Evolutionary conservation across 495 filamentous ascomycete species (phyloP).

Genomic region (Trypethelium eluteriae): DNA sequence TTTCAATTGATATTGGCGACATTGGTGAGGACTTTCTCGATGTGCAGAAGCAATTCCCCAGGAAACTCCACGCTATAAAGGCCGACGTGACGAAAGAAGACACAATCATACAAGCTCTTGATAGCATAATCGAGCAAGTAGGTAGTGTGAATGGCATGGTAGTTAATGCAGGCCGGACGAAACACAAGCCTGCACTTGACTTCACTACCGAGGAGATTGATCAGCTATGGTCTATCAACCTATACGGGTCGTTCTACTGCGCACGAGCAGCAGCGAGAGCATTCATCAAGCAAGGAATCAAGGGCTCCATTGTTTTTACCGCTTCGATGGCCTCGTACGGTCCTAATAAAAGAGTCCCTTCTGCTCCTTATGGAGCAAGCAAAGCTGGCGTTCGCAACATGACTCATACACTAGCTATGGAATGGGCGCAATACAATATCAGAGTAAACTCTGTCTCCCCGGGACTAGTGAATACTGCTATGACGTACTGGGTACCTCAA

Average conservation of each 20-base stretch:
- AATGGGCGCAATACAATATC: slow-evolving; percentile 24
- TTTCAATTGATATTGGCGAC: slow-evolving; percentile 20
- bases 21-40: slow-evolving; percentile 16
- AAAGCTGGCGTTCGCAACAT: slow-evolving; percentile 22
- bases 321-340: slow-evolving; percentile 21
- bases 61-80: slow-evolving; percentile 16
- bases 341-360: slow-evolving; percentile 20
- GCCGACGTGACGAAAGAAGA: slow-evolving; percentile 22
- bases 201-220: slow-evolving; percentile 25
- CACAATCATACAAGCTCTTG: slow-evolving; percentile 15
- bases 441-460: slow-evolving; percentile 22
- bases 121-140: slow-evolving; percentile 16
- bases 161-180: slow-evolving; percentile 22
- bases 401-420: slow-evolving; percentile 22
- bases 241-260: slow-evolving; percentile 21
- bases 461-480: slow-evolving; percentile 23
- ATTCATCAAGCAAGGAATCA: slow-evolving; percentile 20
- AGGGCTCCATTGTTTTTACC: slow-evolving; percentile 22
- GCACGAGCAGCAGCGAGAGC: slow-evolving; percentile 22
- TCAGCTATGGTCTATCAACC: slow-evolving; percentile 21
- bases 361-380: slow-evolving; percentile 20
- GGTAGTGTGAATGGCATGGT: slow-evolving; percentile 20
- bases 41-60: slow-evolving; percentile 16
- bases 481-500: slow-evolving; percentile 23
- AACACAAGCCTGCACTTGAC: slow-evolving; percentile 24